phyloP scores from a whole-genome alignment of 208 protist genomes.

The Leishmania aethiopica region DNA sequence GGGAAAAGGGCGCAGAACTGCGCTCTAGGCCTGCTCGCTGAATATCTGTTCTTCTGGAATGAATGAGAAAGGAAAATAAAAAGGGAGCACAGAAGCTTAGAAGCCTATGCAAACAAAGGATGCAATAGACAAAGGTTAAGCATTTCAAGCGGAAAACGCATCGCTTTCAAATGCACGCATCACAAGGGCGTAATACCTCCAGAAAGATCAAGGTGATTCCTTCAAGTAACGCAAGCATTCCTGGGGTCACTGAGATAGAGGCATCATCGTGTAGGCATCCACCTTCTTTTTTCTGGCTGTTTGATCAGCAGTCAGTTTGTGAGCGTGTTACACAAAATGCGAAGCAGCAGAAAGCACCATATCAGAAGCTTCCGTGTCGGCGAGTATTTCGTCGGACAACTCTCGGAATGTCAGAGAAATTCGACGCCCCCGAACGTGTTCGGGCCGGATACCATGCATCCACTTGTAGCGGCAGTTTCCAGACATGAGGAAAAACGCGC shows the following conservation, averaged over 20 bases:
- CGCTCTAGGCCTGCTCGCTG: not conserved
- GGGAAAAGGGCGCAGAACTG: not conserved
- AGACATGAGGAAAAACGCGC: constrained; percentile 81
- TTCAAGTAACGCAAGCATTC: not conserved
- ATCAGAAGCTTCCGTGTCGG: constrained; percentile 17
- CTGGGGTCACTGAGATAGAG: not conserved
- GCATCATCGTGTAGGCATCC: not conserved
- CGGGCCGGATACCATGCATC: constrained; percentile 87
- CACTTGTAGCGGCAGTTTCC: constrained; percentile 69
- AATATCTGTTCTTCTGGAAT: not conserved
- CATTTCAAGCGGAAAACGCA: not conserved
- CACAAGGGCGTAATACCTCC: not conserved
- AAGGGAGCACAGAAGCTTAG: not conserved
- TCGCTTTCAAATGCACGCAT: not conserved
- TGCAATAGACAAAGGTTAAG: not conserved
- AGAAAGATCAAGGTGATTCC: not conserved
- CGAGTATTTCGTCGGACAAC: constrained; percentile 55
- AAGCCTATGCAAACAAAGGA: not conserved
- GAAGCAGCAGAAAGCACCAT: constrained; percentile 42
- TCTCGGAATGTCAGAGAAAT: constrained; percentile 89
- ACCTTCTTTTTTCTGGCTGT: not conserved
- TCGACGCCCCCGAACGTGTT: constrained; percentile 57
- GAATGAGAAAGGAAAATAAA: not conserved
- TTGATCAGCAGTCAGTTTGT: not conserved
- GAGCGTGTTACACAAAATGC: constrained; percentile 51